A percentile compares a stretch with the other conserved stretches of the same genome.
Conservation (phyloP, 176 grass and related monocot genomes). For the Oryza officinalis region DNA sequence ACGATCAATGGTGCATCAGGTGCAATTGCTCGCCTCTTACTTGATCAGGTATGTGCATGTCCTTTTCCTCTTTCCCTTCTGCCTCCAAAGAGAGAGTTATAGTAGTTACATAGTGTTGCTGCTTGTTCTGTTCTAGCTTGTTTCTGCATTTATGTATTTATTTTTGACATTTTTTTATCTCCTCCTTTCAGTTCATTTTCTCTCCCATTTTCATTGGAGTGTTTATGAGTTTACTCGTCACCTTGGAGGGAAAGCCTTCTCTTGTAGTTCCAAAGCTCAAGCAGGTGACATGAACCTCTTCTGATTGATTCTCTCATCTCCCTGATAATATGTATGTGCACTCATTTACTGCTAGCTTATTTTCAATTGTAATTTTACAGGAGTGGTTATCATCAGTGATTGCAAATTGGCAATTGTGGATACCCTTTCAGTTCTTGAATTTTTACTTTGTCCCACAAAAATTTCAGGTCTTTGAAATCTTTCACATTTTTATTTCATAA, state of each 20-base stretch:
- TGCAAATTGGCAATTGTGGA: conserved; percentile 95
- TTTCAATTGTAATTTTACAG: conserved; percentile 42
- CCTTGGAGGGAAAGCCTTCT: conserved; percentile 81
- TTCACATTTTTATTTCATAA: not conserved
- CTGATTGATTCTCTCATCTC: not conserved
- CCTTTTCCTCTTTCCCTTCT: not conserved
- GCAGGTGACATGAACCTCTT: conserved; percentile 56
- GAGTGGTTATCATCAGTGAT: conserved; percentile 77
- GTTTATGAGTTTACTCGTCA: conserved; percentile 77
- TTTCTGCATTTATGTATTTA: conserved; percentile 9
- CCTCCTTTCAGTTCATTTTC: conserved; percentile 66
- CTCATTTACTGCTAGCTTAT: conserved; percentile 23
- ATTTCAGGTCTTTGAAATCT: conserved; percentile 58
- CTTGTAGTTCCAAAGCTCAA: conserved; percentile 83
- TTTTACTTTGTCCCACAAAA: conserved; percentile 94
- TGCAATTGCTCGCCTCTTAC: conserved; percentile 66
- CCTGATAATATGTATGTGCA: not conserved
- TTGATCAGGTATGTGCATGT: conserved; percentile 69
- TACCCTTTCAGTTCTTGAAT: conserved; percentile 94
- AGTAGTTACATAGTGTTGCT: not conserved
- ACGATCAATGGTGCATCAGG: conserved; percentile 57
- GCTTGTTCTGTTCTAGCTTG: not conserved
- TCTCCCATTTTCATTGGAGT: conserved; percentile 88
- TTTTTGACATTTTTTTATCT: conserved; percentile 11
- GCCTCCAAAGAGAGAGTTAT: not conserved